Conservation (phyloP, 169 alveolate genomes). For the Eimeria acervulina region DNA sequence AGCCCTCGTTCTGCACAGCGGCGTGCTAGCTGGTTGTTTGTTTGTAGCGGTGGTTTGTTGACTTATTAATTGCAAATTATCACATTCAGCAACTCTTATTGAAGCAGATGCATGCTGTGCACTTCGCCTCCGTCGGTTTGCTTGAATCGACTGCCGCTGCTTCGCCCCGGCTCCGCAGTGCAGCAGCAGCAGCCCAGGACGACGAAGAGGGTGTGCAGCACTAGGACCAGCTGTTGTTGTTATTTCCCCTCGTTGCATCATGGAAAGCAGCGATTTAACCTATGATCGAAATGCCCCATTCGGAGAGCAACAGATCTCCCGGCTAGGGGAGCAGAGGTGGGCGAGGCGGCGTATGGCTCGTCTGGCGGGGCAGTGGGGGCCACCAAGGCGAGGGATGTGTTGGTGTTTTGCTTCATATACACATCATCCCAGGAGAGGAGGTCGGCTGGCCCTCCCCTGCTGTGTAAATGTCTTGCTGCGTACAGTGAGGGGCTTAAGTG, state of each 20-base stretch:
- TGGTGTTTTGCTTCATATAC: too few relatives aligned
- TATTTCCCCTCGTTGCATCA: not conserved
- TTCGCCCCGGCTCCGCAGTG: not conserved
- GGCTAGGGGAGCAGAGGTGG: too few relatives aligned
- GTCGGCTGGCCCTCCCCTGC: not conserved
- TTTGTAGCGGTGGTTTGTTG: not conserved
- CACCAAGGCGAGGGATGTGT: too few relatives aligned
- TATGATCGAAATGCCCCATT: too few relatives aligned
- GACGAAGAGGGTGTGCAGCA: slow-evolving; percentile 9
- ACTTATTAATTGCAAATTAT: not conserved
- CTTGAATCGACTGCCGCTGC: not conserved
- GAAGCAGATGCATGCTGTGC: not conserved
- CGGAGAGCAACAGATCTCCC: too few relatives aligned
- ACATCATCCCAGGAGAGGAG: too few relatives aligned
- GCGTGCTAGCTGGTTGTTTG: too few relatives aligned
- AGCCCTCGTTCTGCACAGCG: not conserved
- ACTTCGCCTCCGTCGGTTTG: not conserved
- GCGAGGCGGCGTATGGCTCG: too few relatives aligned
- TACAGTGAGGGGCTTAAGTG: not conserved
- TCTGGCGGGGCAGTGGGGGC: too few relatives aligned
- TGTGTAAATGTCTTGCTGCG: not conserved
- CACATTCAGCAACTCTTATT: not conserved
- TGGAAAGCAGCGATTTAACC: not conserved
- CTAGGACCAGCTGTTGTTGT: too few relatives aligned
- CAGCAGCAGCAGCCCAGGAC: not conserved